A percentile compares a stretch with the other conserved stretches of the same genome.
These are phyloP conservation scores for Hypoxylon sp. DNA, from an alignment of 2,329 filamentous ascomycete genomes.

Conservation along the genomic window DNA sequence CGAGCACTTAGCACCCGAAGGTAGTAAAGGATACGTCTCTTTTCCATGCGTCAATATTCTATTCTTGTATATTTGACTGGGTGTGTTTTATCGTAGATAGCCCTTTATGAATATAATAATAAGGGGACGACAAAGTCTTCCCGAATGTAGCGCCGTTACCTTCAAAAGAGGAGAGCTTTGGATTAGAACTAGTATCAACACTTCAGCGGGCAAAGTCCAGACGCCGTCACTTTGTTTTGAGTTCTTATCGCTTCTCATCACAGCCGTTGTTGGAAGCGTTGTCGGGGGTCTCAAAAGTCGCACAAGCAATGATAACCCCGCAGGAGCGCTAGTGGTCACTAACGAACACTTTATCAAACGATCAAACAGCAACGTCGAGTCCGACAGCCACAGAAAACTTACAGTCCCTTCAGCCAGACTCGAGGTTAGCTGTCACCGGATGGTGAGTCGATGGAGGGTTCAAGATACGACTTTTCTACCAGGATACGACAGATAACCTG, in stretches of 20 bases:
- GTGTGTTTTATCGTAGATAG: background rate
- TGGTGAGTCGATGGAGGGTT: constrained; percentile 16
- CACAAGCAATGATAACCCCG: background rate
- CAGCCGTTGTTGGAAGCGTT: constrained; percentile 17
- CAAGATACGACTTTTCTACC: constrained; percentile 24
- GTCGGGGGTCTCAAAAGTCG: constrained; percentile 16
- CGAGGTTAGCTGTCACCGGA: constrained; percentile 18
- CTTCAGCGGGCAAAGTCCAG: constrained; percentile 1
- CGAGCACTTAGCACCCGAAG: constrained; percentile 10
- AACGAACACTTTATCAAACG: background rate
- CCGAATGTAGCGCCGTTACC: background rate
- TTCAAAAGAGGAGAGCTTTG: background rate
- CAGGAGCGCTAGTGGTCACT: background rate
- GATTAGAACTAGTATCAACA: constrained; percentile 7
- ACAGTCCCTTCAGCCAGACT: constrained; percentile 15
- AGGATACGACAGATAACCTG: constrained; percentile 12
- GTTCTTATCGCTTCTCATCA: constrained; percentile 10
- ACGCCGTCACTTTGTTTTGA: constrained; percentile 6
- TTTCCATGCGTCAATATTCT: background rate
- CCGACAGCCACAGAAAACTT: constrained; percentile 13
- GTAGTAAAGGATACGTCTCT: constrained; percentile 8
- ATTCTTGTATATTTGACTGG: background rate
- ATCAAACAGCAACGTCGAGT: constrained; percentile 1
- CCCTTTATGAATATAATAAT: constrained; percentile 12
- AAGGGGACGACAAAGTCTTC: background rate